Base-by-base conservation (phyloP, 2,329 filamentous ascomycete species). In the Verticillium albo-atrum region DNA sequence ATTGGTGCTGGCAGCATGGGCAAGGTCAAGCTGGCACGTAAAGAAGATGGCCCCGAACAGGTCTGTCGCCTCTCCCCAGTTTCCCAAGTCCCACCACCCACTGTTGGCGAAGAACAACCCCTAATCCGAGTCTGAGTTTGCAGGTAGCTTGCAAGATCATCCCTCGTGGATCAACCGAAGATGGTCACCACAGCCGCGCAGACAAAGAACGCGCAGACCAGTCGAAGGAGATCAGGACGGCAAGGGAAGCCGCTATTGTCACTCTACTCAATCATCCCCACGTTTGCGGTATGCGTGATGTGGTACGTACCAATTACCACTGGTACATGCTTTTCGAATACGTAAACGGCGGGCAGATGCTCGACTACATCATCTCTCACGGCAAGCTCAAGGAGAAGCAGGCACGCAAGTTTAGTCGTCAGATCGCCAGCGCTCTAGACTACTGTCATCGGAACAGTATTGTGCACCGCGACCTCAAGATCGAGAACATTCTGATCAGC, bases 291-390 rank as follows among this genome's bases (percentile, higher is more conserved):
- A 90, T 99, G 83, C 88, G 92, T 65, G 95, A 99, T 76, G 92
- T 97, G 27, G 90, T 98, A 59, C 89, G 93, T 60, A 98, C 95
- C 56, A 94, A 95, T 70, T 95, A 97, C 73, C 95, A 99, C 75
- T 99, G 95, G 95, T 99, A 99, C 76, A 99, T 99, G 95, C 87
- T 99, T 56, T 99, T 97, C 71, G 95, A 99, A 77, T 97, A 95
- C 74, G 95, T 99, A 75, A 97, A 99, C 71, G 95, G 95, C 54
- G 95, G 95, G 20, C 95, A 99, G 77, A 98, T 99, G 95, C 87
- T 99, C 62, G 95, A 99, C 78, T 99, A 98, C 76, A 99, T 99
- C 74, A 99, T 99, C 71, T 97, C 93, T 3, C 95, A 99, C 70
- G 95, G 94, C 60, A 91, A 96, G 70, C 81, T 99, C 64, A 98